phyloP scores from a whole-genome alignment of 345 rosid species.

The Dipteronia dyeriana region DNA sequence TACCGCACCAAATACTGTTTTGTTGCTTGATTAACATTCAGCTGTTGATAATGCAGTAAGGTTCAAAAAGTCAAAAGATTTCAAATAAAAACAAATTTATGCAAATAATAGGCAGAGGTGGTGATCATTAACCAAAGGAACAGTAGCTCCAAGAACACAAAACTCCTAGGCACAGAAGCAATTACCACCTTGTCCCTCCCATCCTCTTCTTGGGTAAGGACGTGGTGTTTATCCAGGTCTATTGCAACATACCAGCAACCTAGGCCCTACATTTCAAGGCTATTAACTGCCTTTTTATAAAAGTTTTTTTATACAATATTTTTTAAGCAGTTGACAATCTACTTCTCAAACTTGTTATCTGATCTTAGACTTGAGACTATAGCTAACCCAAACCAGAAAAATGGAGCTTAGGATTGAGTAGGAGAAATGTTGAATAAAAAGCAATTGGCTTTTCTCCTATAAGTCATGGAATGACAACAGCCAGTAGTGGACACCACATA shows the following conservation, averaged over 20 bases:
- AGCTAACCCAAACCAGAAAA: not conserved
- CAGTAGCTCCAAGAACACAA: not conserved
- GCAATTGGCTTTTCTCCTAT: not conserved
- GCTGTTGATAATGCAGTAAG: conserved; percentile 38
- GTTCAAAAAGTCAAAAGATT: conserved; percentile 13
- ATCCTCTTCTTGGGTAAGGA: not conserved
- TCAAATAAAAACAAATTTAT: not conserved
- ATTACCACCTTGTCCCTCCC: not conserved
- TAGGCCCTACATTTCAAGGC: not conserved
- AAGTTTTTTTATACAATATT: not conserved
- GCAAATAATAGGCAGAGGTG: not conserved
- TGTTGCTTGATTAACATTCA: conserved; percentile 91
- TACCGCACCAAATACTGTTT: conserved; percentile 75
- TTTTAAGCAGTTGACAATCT: not conserved
- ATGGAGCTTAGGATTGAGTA: not conserved
- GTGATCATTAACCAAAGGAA: not conserved
- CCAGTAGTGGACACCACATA: not conserved
- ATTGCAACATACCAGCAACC: not conserved
- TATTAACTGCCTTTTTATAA: not conserved
- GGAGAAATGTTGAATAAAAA: not conserved
- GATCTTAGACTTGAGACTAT: not conserved
- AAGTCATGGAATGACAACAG: not conserved
- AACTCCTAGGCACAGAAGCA: not conserved
- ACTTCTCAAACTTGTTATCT: not conserved
- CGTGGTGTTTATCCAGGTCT: not conserved